These are phyloP conservation scores for Capronia epimyces DNA, from an alignment of 2,329 filamentous ascomycete genomes.

Conservation along the genomic window DNA sequence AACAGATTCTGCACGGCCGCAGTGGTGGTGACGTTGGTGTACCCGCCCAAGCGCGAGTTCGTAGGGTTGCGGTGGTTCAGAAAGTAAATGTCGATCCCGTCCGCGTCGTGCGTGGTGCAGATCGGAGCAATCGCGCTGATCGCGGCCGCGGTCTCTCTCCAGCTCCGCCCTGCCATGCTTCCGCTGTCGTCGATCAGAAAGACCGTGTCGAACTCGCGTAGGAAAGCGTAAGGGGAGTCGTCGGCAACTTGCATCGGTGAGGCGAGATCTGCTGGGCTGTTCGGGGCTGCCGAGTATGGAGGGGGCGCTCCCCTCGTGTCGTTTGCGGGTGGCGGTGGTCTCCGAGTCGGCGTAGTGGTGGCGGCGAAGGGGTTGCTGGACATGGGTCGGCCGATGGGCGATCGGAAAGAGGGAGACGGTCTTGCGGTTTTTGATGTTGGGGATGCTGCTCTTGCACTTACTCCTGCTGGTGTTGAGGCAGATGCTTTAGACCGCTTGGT, in stretches of 20 bases:
- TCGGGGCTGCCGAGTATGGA: constrained; percentile 22
- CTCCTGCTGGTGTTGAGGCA: neutral
- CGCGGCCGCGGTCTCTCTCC: constrained; percentile 67
- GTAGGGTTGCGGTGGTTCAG: constrained; percentile 58
- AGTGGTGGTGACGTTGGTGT: constrained; percentile 58
- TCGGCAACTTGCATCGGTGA: constrained; percentile 31
- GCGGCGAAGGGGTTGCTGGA: constrained; percentile 14
- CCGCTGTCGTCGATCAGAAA: constrained; percentile 91
- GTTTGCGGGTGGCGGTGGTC: constrained; percentile 7
- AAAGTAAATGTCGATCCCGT: constrained; percentile 90
- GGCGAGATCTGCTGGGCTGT: constrained; percentile 10
- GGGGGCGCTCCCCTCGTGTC: constrained; percentile 17
- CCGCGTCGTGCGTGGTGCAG: constrained; percentile 69
- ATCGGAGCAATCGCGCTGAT: constrained; percentile 72
- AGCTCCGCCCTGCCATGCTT: constrained; percentile 72
- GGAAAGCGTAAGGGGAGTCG: constrained; percentile 70
- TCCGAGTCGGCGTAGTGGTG: constrained; percentile 15
- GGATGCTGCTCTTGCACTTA: neutral
- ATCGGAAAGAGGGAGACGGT: neutral
- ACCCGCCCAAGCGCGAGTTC: constrained; percentile 49
- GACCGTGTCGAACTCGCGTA: constrained; percentile 74
- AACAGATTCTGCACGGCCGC: constrained; percentile 65
- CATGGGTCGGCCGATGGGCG: neutral
- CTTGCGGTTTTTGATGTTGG: neutral
- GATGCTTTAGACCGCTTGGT: constrained; percentile 11